Conservation (phyloP, 1,284 basidiomycete genomes). For the Cryptococcus jaspeensis region DNA sequence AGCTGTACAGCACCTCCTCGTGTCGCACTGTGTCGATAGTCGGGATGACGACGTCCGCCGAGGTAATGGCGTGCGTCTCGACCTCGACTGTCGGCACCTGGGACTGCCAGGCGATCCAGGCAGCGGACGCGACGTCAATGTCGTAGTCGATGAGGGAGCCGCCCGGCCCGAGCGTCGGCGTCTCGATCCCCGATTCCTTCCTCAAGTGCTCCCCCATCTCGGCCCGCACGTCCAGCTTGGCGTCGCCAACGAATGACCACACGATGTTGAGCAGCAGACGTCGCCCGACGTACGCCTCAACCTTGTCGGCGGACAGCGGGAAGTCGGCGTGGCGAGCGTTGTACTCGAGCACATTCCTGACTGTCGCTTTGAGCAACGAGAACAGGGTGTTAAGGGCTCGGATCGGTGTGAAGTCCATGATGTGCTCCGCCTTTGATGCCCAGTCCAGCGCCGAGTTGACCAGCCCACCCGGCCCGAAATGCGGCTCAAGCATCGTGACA, state of each 20-base stretch:
- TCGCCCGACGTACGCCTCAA: conserved; percentile 88
- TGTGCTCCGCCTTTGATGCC: conserved; percentile 83
- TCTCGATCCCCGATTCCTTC: conserved; percentile 81
- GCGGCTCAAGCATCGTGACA: conserved; percentile 71
- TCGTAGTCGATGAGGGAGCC: conserved; percentile 93
- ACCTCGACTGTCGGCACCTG: conserved; percentile 94
- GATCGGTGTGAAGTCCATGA: conserved; percentile 96
- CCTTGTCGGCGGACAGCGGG: conserved; percentile 75
- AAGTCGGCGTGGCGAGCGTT: conserved; percentile 94
- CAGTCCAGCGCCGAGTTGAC: conserved; percentile 75
- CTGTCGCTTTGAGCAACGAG: conserved; percentile 94
- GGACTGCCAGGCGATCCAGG: conserved; percentile 90
- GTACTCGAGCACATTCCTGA: conserved; percentile 91
- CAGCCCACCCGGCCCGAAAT: conserved; percentile 79
- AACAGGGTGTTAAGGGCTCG: conserved; percentile 94
- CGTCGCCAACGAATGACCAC: conserved; percentile 98
- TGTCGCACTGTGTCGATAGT: conserved; percentile 98
- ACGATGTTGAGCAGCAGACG: conserved; percentile 89
- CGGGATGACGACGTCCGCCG: conserved; percentile 94
- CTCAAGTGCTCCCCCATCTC: conserved; percentile 87
- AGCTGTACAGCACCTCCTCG: conserved; percentile 97
- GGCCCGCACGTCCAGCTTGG: conserved; percentile 82
- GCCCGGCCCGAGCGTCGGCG: conserved; percentile 72
- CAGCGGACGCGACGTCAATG: conserved; percentile 78
- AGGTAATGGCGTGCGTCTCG: conserved; percentile 91